These are phyloP conservation scores for Pugionium cornutum DNA, from an alignment of 345 rosid genomes.

Conservation along the genomic window DNA sequence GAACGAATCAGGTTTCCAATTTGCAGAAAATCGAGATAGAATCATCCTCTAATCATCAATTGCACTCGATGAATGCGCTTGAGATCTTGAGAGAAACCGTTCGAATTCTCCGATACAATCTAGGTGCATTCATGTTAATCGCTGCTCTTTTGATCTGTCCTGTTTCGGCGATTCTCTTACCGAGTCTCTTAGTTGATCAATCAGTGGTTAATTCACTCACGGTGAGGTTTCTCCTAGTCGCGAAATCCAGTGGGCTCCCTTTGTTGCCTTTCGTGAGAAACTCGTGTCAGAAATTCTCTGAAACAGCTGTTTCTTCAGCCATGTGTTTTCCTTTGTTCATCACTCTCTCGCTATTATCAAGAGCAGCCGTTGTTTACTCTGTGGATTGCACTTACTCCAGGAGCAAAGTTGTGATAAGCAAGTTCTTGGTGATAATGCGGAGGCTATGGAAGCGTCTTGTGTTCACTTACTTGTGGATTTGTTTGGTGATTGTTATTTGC, in stretches of 20 bases:
- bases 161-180: slow-evolving; percentile 63
- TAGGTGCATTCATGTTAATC: slow-evolving; percentile 59
- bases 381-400: slow-evolving; percentile 78
- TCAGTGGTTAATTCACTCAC: slow-evolving; percentile 60
- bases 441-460: slow-evolving; percentile 74
- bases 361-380: slow-evolving; percentile 76
- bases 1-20: slow-evolving; percentile 42
- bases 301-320: slow-evolving; percentile 63
- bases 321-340: slow-evolving; percentile 76
- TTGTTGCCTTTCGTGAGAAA: slow-evolving; percentile 59
- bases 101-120: slow-evolving; percentile 75
- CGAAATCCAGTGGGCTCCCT: slow-evolving; percentile 76
- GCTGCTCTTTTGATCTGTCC: slow-evolving; percentile 73
- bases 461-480: slow-evolving; percentile 68
- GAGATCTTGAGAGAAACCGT: slow-evolving; percentile 90
- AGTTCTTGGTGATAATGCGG: slow-evolving; percentile 50
- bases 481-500: slow-evolving; percentile 60
- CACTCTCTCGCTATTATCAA: slow-evolving; percentile 61
- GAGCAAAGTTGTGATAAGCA: slow-evolving; percentile 48
- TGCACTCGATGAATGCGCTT: slow-evolving; percentile 70
- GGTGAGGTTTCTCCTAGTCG: slow-evolving; percentile 60
- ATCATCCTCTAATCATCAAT: slow-evolving; percentile 36
- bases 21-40: slow-evolving; percentile 45
- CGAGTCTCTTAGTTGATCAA: slow-evolving; percentile 71
- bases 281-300: slow-evolving; percentile 66